Conservation (phyloP, 441 rosid genomes). For the Adansonia gregorii region DNA sequence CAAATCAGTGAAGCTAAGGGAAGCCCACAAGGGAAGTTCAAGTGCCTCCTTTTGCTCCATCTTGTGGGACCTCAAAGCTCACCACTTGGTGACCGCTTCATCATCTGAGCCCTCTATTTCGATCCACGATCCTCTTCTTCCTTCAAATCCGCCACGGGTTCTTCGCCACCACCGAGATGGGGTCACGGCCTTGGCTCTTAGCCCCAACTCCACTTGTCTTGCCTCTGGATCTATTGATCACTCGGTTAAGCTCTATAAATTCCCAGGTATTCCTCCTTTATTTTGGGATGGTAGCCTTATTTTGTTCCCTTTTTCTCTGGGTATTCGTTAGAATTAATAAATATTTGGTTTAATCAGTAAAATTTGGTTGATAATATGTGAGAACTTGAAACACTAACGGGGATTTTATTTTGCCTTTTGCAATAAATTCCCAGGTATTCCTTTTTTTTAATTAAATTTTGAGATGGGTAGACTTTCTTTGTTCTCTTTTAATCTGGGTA, state of each 20-base stretch:
- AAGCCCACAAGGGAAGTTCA: constrained; percentile 66
- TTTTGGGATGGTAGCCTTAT: background rate
- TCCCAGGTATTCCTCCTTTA: constrained; percentile 57
- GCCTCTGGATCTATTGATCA: constrained; percentile 94
- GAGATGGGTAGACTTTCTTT: background rate
- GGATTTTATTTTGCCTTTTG: background rate
- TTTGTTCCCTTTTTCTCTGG: background rate
- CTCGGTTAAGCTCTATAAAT: constrained; percentile 95
- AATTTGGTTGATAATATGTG: background rate
- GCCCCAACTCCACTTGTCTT: constrained; percentile 86
- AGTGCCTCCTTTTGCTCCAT: constrained; percentile 75
- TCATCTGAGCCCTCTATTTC: constrained; percentile 74
- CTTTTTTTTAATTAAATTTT: background rate
- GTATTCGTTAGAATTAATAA: background rate
- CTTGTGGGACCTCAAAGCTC: constrained; percentile 81
- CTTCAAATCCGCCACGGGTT: constrained; percentile 59
- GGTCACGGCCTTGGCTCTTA: constrained; percentile 79
- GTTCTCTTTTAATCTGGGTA: background rate
- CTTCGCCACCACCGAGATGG: constrained; percentile 96
- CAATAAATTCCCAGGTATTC: constrained; percentile 75
- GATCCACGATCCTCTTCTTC: constrained; percentile 72
- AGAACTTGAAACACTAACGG: background rate
- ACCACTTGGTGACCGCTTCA: constrained; percentile 81
- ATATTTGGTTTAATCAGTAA: background rate
- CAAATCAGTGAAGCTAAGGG: constrained; percentile 77